A percentile compares a stretch with the other conserved stretches of the same genome.
These are phyloP conservation scores for Musa beccarii DNA, from an alignment of 176 grass and related monocot species.

Conservation along the genomic window DNA sequence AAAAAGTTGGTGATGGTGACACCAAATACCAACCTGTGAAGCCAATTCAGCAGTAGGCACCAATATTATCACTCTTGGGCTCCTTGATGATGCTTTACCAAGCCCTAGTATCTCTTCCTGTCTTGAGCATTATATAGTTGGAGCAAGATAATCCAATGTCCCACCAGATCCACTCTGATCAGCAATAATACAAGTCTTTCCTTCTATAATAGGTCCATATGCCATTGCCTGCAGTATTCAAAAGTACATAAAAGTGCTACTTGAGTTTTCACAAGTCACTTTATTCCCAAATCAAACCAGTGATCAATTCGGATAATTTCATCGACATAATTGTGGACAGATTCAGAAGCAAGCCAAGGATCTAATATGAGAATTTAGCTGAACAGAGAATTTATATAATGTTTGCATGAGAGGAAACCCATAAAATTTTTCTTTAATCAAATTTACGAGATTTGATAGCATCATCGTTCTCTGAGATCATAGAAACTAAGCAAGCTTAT, in stretches of 20 bases:
- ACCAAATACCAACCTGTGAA: constrained; percentile 49
- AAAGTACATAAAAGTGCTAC: not conserved
- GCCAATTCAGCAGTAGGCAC: constrained; percentile 85
- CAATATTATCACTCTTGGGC: constrained; percentile 67
- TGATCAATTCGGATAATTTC: no score
- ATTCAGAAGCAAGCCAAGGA: no score
- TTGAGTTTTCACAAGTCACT: not conserved
- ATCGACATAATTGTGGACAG: no score
- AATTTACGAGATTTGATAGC: not conserved
- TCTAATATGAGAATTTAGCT: no score
- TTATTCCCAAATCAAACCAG: not conserved
- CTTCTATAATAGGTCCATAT: constrained; percentile 55
- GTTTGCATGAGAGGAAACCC: no score
- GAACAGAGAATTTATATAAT: no score
- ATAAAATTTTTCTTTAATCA: not conserved
- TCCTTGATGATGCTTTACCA: constrained; percentile 46
- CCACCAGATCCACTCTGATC: constrained; percentile 97
- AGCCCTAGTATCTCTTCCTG: constrained; percentile 57
- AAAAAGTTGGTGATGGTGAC: not conserved
- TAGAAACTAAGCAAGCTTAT: not conserved
- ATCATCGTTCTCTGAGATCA: not conserved
- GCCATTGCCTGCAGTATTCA: constrained; percentile 49
- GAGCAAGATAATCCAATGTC: constrained; percentile 77
- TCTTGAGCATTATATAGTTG: constrained; percentile 61
- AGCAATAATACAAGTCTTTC: constrained; percentile 81